These are phyloP conservation scores for Epicoccum nigrum DNA, from an alignment of 2,329 filamentous ascomycete genomes.

Conservation along the genomic window DNA sequence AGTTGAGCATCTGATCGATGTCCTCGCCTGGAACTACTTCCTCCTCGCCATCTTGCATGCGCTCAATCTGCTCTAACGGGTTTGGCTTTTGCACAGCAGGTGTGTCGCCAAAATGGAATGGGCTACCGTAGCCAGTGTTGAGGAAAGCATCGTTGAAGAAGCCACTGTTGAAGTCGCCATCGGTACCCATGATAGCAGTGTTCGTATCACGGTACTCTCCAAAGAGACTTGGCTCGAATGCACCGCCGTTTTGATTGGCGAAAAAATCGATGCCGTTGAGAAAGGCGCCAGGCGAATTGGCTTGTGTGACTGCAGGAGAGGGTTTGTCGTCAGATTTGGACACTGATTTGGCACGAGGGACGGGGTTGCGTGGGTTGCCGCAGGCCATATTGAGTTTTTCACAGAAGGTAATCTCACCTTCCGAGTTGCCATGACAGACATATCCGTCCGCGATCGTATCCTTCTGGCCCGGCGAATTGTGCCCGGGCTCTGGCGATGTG, in stretches of 20 bases:
- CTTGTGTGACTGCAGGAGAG: constrained; percentile 45
- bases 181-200: constrained; percentile 71
- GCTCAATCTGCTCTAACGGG: constrained; percentile 79
- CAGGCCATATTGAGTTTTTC: constrained; percentile 64
- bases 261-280: constrained; percentile 73
- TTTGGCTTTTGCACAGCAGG: constrained; percentile 60
- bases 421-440: constrained; percentile 56
- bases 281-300: constrained; percentile 38
- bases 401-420: constrained; percentile 61
- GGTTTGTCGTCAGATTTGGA: constrained; percentile 51
- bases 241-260: constrained; percentile 78
- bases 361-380: constrained; percentile 59
- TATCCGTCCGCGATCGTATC: constrained; percentile 55
- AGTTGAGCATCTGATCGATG: constrained; percentile 72
- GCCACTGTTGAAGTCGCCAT: constrained; percentile 70
- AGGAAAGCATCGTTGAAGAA: constrained; percentile 81
- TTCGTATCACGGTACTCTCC: constrained; percentile 91
- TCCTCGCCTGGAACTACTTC: constrained; percentile 65
- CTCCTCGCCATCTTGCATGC: constrained; percentile 73
- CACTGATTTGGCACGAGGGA: constrained; percentile 54
- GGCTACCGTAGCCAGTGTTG: constrained; percentile 75
- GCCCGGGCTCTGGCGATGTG: constrained; percentile 77
- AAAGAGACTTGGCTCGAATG: constrained; percentile 91
- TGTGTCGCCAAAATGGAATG: constrained; percentile 71
- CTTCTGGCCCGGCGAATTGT: constrained; percentile 75